These are phyloP conservation scores for Cetraspora pellucida DNA, from an alignment of 192 early-diverging fungal genomes.

Conservation along the genomic window DNA sequence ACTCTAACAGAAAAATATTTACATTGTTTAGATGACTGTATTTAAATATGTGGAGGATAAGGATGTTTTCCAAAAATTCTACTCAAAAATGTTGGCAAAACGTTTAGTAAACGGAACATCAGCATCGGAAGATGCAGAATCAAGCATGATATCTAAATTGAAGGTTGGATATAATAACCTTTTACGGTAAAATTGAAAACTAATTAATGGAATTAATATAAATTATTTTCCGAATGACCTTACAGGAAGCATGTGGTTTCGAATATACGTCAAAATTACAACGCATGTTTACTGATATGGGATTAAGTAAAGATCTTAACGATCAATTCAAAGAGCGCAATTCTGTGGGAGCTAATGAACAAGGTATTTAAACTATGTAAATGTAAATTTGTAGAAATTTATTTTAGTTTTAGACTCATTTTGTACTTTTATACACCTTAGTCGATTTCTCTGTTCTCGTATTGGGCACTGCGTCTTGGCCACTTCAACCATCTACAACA, in stretches of 20 bases:
- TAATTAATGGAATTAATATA: background rate
- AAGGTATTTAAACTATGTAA: background rate
- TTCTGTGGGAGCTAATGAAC: background rate
- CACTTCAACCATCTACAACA: constrained; percentile 75
- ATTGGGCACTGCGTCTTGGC: constrained; percentile 88
- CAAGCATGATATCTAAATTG: constrained; percentile 91
- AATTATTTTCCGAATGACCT: background rate
- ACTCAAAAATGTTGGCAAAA: constrained; percentile 89
- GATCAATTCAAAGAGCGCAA: constrained; percentile 74
- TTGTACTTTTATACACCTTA: constrained; percentile 15
- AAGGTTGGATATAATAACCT: constrained; percentile 45
- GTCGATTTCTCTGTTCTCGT: constrained; percentile 88
- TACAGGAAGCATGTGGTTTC: constrained; percentile 81
- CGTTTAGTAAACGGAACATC: constrained; percentile 89
- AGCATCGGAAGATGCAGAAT: constrained; percentile 89
- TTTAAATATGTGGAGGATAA: constrained; percentile 97
- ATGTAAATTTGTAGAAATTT: background rate
- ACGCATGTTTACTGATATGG: constrained; percentile 96
- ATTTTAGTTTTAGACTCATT: background rate
- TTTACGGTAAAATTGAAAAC: constrained; percentile 14
- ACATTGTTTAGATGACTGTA: constrained; percentile 73
- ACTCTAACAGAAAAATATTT: background rate
- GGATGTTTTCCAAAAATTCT: constrained; percentile 98
- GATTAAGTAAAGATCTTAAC: constrained; percentile 87
- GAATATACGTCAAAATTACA: constrained; percentile 95